These are phyloP conservation scores for Neoboletus subvelutipes DNA, from an alignment of 768 basidiomycete genomes.

Conservation along the genomic window DNA sequence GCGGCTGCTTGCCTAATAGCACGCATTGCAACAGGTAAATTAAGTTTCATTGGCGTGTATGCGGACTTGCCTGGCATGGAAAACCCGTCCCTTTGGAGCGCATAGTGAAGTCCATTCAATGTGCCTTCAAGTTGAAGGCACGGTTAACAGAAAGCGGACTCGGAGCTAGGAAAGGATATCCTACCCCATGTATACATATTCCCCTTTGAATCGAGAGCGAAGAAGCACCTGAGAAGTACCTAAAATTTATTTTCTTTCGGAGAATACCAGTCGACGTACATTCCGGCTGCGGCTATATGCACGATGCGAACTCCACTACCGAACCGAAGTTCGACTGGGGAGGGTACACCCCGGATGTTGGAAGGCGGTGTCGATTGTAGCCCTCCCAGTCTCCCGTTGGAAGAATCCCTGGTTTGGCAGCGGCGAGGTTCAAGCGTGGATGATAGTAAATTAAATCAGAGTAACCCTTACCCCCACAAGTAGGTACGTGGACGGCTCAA, in stretches of 20 bases:
- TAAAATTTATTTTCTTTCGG: constrained; percentile 3
- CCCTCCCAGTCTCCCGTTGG: constrained; percentile 65
- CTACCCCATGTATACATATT: constrained; percentile 80
- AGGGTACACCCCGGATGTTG: constrained; percentile 47
- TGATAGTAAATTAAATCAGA: neutral
- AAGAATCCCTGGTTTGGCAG: constrained; percentile 46
- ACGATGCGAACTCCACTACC: constrained; percentile 61
- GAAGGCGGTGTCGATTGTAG: constrained; percentile 35
- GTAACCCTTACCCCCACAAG: constrained; percentile 58
- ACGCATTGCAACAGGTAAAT: constrained; percentile 56
- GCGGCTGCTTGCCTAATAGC: constrained; percentile 55
- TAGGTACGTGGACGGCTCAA: constrained; percentile 53
- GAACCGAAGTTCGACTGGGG: constrained; percentile 62
- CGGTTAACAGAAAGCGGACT: constrained; percentile 4
- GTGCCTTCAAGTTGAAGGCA: constrained; percentile 50
- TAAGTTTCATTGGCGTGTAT: constrained; percentile 53
- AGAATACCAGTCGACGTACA: constrained; percentile 45
- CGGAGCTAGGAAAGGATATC: constrained; percentile 1
- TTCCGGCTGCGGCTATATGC: constrained; percentile 76
- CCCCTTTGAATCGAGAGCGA: constrained; percentile 78
- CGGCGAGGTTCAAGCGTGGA: constrained; percentile 1
- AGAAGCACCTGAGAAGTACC: constrained; percentile 67
- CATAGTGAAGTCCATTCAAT: constrained; percentile 46
- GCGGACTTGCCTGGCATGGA: constrained; percentile 52
- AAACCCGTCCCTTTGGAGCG: constrained; percentile 54